Evolutionary conservation across 192 early-diverging fungal species (phyloP).

Genomic region (Mortierella hygrophila): DNA sequence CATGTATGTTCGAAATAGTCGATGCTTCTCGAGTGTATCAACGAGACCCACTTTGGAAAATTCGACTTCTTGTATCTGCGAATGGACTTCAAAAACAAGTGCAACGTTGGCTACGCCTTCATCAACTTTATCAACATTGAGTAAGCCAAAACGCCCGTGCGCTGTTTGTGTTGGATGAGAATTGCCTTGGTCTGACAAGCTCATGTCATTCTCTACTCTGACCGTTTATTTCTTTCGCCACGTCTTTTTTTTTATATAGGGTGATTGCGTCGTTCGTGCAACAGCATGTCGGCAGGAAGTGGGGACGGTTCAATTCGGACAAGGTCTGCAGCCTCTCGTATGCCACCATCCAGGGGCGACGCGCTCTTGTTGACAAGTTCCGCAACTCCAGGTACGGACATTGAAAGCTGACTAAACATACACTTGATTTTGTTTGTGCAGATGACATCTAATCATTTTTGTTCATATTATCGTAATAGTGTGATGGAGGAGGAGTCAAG

Average conservation of each 20-base stretch:
- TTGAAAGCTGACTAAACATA: not conserved
- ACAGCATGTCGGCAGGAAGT: slow-evolving; percentile 78
- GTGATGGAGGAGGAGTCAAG: slow-evolving; percentile 83
- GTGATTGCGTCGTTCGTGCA: slow-evolving; percentile 76
- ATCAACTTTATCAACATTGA: slow-evolving; percentile 77
- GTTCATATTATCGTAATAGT: slow-evolving; percentile 35
- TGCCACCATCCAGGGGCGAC: slow-evolving; percentile 84
- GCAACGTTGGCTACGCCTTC: slow-evolving; percentile 89
- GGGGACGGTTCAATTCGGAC: slow-evolving; percentile 84
- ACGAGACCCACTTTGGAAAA: slow-evolving; percentile 74
- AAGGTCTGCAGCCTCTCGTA: slow-evolving; percentile 82
- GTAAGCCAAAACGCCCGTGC: slow-evolving; percentile 37
- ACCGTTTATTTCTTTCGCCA: not conserved
- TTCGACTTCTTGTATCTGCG: slow-evolving; percentile 88
- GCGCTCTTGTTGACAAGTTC: slow-evolving; percentile 82
- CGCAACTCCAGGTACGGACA: slow-evolving; percentile 75
- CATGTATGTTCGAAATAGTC: slow-evolving; percentile 54
- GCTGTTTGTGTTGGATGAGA: not conserved
- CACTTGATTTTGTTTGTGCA: not conserved
- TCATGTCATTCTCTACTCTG: not conserved
- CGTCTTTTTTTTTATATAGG: slow-evolving; percentile 31
- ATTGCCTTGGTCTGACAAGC: not conserved
- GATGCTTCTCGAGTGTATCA: slow-evolving; percentile 82
- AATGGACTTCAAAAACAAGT: slow-evolving; percentile 91
- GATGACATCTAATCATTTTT: not conserved